A percentile compares a stretch with the other conserved stretches of the same genome.
These are phyloP conservation scores for Paraleonurus japonicus DNA, from an alignment of 257 asterid genomes.

Conservation along the genomic window DNA sequence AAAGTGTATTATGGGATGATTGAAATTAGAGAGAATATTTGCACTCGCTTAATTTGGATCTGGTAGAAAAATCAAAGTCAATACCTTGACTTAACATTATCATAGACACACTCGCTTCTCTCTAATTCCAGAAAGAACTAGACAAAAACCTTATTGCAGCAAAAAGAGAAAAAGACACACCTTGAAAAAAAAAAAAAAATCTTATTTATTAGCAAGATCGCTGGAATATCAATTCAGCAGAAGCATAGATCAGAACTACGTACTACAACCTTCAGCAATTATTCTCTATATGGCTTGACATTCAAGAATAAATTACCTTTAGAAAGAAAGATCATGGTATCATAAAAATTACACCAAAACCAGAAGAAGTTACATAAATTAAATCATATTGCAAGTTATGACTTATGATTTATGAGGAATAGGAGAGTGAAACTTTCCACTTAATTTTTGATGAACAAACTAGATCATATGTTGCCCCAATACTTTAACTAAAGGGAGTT, in stretches of 20 bases:
- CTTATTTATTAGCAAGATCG: background rate
- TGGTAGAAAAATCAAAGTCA: background rate
- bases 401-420: no score
- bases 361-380: background rate
- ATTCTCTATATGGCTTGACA: background rate
- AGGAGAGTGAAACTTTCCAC: background rate
- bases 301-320: background rate
- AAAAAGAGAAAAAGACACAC: background rate
- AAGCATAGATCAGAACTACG: background rate
- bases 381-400: background rate
- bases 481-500: background rate
- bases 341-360: background rate
- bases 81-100: background rate
- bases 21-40: background rate
- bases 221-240: slow-evolving; percentile 5
- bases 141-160: background rate
- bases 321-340: slow-evolving; percentile 3
- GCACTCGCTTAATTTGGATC: background rate
- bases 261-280: background rate
- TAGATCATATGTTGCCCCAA: background rate
- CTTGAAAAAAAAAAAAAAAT: background rate
- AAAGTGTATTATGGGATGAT: background rate
- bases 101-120: background rate
- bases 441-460: background rate
- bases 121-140: background rate